Conservation (phyloP, 1,284 basidiomycete genomes). For the Violaceomyces palustris region DNA sequence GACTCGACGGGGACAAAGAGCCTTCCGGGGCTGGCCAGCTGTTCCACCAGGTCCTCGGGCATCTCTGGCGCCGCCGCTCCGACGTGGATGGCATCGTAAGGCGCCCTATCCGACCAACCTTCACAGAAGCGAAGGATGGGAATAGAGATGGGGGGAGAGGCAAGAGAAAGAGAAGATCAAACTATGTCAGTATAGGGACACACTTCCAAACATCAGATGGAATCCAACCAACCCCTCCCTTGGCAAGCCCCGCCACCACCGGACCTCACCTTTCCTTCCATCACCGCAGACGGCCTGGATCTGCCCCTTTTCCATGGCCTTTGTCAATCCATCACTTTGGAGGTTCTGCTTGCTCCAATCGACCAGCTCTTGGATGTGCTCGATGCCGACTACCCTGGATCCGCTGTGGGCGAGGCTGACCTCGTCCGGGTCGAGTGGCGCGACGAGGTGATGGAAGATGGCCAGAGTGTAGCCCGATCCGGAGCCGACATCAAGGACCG, state of each 20-base stretch:
- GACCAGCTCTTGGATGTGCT: slow-evolving; percentile 64
- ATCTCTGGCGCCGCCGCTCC: slow-evolving; percentile 68
- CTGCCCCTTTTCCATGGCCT: slow-evolving; percentile 58
- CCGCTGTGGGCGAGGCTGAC: background rate
- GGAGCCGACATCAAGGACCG: slow-evolving; percentile 67
- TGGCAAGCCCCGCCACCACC: too few species aligned
- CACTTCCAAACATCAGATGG: background rate
- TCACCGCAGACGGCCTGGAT: slow-evolving; percentile 72
- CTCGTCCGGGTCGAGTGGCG: slow-evolving; percentile 1
- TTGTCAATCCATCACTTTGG: slow-evolving; percentile 63
- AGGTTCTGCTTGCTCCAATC: slow-evolving; percentile 70
- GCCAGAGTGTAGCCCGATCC: slow-evolving; percentile 43
- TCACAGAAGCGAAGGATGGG: background rate
- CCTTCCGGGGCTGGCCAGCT: slow-evolving; percentile 72
- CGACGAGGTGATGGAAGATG: slow-evolving; percentile 45
- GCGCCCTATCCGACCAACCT: slow-evolving; percentile 57
- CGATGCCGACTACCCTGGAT: slow-evolving; percentile 74
- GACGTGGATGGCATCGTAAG: slow-evolving; percentile 86
- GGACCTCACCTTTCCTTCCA: slow-evolving; percentile 75
- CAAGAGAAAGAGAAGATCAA: background rate
- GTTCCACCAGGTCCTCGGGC: slow-evolving; percentile 67
- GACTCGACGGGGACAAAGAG: slow-evolving; percentile 91
- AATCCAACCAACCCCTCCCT: too few species aligned
- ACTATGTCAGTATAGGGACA: background rate
- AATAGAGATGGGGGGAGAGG: slow-evolving; percentile 2